Evolutionary conservation across 495 filamentous ascomycete species (phyloP), one percentile per base, ranked within the genome.

Genomic region (Aspergillus heteromorphus): DNA sequence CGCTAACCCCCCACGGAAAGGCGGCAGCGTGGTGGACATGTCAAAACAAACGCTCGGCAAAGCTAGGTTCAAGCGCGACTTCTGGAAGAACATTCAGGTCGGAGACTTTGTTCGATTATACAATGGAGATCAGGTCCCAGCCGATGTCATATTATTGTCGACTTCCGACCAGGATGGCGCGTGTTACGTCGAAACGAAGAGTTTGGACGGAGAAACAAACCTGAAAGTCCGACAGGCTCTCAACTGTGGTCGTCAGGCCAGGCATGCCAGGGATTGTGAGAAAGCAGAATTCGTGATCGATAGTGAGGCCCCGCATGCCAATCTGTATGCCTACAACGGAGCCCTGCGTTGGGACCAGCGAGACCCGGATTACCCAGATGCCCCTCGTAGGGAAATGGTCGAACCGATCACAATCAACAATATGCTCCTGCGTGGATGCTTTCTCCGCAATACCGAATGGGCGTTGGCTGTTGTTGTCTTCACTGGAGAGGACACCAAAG

Each of bases 151-250:
- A 47, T 89, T 99, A 49, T 75, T 99, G n/a, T 90, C 93, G 11
- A 97, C 95, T 9, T 97, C 93, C 2, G 93, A 97, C 62, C 80
- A 83, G 4, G 95, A 99, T 63, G 95, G 95, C 34, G 87, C 91
- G 30, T 99, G 95, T 68, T 97, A 97, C 60, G 87, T 97, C 19
- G 95, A 99, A 71, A 99, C 95, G 2, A 99, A 96, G 77, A 96
- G 95, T 63, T 72, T 99, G 68, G 95, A 99, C 63, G 95, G 95
- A 17, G 95, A 99, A 69, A 99, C 95, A 0, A 99, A 99, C 61
- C 74, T 99, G 49, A 99, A 99, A 69, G 89, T 97, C 49, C 87
- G 95, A 19, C 88, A 92, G 55, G 92, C 95, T 17, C 79, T 97
- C 23, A 86, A 92, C 56, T 91, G 89, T 69, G 86, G 92, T 30